These are phyloP conservation scores for Tubosaeta sp. DNA, from an alignment of 768 basidiomycete species.

Conservation along the genomic window DNA sequence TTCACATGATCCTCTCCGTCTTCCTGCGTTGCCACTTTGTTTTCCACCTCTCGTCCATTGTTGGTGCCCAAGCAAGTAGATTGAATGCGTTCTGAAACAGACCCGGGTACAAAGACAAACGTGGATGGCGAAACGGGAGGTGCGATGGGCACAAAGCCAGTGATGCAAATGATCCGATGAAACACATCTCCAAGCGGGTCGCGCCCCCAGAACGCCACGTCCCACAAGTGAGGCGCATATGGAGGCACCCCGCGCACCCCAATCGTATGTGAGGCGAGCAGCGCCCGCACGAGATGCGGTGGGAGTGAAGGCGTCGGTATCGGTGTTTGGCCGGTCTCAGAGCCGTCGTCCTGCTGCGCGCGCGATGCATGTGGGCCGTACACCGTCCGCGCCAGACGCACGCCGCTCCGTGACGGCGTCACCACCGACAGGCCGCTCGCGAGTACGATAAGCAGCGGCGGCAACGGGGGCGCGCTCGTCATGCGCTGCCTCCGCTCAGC, in stretches of 20 bases:
- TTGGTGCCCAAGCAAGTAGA: not conserved
- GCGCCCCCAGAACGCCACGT: constrained; percentile 21
- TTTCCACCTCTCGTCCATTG: not conserved
- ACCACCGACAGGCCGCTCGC: constrained; percentile 10
- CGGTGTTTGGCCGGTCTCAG: not conserved
- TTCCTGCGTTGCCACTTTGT: not conserved
- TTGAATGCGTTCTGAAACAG: not conserved
- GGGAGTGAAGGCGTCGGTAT: constrained; percentile 32
- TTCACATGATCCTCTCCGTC: not conserved
- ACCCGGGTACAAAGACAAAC: not conserved
- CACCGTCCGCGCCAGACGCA: constrained; percentile 14
- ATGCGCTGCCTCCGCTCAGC: constrained; percentile 19
- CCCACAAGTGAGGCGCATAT: constrained; percentile 12
- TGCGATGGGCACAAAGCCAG: constrained; percentile 38
- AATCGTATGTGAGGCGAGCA: constrained; percentile 18
- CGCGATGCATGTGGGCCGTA: constrained; percentile 19
- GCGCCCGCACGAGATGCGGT: constrained; percentile 26
- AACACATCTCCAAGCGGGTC: constrained; percentile 35
- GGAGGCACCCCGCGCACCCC: constrained; percentile 17
- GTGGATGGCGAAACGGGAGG: not conserved
- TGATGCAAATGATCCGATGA: constrained; percentile 40
- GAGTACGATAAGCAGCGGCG: constrained; percentile 27
- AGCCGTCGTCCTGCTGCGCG: no score
- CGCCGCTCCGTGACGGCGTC: constrained; percentile 23
- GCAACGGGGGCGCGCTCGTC: constrained; percentile 30